Base-by-base conservation (phyloP, 1,284 basidiomycete species). In the Boletellus sp. region DNA sequence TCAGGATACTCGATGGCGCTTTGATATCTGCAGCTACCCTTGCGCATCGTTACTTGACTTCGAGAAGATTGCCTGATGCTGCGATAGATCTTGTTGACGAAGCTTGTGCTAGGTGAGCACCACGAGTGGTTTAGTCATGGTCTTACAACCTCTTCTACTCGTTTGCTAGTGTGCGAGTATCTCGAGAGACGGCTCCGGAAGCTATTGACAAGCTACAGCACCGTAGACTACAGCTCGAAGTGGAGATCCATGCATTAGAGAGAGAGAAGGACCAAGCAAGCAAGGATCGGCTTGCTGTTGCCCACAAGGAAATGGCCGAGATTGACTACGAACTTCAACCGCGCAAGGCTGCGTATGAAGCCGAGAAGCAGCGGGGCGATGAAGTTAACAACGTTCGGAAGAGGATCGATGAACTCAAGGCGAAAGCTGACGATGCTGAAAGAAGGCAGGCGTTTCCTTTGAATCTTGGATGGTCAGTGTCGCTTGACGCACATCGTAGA, bases 71-170 rank as follows among this genome's bases (percentile, higher is more conserved):
- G 32, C 93, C 94, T 8, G 92, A 96, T 69, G 83, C 92, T 30
- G 93, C 93, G 21, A 97, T 97, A 62, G 93, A 97, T 68, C 75
- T 96, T 44, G 84, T 97, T 19, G 93, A 98, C 59, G 95, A 98
- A 69, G 93, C 95, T 33, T 91, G 91, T 65, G 91, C 93, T 28
- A 88, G 84, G 85, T 84, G 64, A 62, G 80, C 65, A 30, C 22
- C 40, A 7, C 35, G 21, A 8, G 43, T 32, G 35, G 22, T 4
- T 55, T 19, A 1, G 13, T 45, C 8, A 28, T 16, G 12, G 30
- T 30, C 13, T 21, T 19, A 39, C 24, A 15, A n/a, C 30, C 22
- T 47, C 60, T 66, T 13, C 49, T n/a, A 63, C 54, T 54, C 50
- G 41, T 47, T 57, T 41, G 26, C n/a, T 63, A 81, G 85, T 66